These are phyloP conservation scores for Serendipita vermifera DNA, from an alignment of 768 basidiomycete species.

Conservation along the genomic window DNA sequence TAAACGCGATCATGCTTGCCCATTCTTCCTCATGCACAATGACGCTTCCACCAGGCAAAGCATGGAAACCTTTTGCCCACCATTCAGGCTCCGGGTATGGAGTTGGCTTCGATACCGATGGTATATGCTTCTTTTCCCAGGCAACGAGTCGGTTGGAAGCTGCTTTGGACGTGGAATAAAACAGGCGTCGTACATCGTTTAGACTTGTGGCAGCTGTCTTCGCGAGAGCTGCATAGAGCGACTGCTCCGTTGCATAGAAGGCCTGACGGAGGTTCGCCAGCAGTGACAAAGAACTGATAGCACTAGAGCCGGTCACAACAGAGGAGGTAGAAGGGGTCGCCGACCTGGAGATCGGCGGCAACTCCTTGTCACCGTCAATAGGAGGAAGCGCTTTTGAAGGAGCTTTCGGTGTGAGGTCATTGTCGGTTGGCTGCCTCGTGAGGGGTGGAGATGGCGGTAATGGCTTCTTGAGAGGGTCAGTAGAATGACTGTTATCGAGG, in stretches of 20 bases:
- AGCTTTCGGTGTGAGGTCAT: neutral
- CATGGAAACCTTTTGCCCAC: constrained; percentile 51
- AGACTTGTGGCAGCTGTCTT: constrained; percentile 33
- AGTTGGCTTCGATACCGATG: constrained; percentile 18
- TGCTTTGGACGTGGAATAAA: constrained; percentile 39
- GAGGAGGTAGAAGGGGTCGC: neutral
- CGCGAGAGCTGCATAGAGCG: constrained; percentile 42
- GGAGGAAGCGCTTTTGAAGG: constrained; percentile 16
- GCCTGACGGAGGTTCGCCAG: constrained; percentile 40
- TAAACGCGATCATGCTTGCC: constrained; percentile 70
- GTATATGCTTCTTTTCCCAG: constrained; percentile 55
- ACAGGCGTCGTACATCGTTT: constrained; percentile 51
- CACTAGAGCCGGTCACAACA: constrained; percentile 17
- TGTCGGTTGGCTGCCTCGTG: constrained; percentile 3
- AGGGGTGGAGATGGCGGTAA: constrained; percentile 12
- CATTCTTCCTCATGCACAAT: constrained; percentile 58
- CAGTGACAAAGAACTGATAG: constrained; percentile 28
- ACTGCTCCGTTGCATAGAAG: constrained; percentile 48
- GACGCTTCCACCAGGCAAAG: constrained; percentile 51
- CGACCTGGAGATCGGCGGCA: constrained; percentile 14
- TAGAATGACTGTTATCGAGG: neutral
- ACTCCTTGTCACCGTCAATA: constrained; percentile 14
- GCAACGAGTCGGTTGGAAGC: constrained; percentile 41
- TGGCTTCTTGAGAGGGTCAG: neutral
- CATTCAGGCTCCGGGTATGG: constrained; percentile 42